Percentiles rank a stretch among this genome's conserved stretches.
These are phyloP conservation scores for Globisporangium polare DNA, from an alignment of 352 stramenopile genomes.

Conservation along the genomic window DNA sequence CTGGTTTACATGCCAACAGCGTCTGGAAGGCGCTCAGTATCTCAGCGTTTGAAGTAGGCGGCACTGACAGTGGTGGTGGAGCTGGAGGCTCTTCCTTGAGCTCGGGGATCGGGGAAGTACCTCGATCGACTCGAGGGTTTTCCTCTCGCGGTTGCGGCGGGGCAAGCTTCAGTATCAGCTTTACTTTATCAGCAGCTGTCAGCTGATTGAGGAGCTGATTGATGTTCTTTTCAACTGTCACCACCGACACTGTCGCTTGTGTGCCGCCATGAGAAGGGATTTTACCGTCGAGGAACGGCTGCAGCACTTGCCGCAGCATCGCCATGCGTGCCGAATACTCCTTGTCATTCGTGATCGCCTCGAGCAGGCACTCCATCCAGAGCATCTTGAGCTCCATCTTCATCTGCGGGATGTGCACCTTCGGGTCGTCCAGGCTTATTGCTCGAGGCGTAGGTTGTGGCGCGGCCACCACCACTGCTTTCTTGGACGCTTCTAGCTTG, in stretches of 20 bases:
- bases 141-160: conserved; percentile 2
- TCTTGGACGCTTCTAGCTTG: conserved; percentile 18
- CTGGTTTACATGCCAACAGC: conserved; percentile 31
- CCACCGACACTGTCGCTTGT: conserved; percentile 12
- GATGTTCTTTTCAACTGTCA: conserved; percentile 26
- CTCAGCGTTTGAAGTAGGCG: conserved; percentile 10
- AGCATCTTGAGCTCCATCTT: conserved; percentile 52
- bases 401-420: conserved; percentile 29
- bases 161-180: conserved; percentile 26
- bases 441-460: neutral
- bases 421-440: conserved; percentile 32
- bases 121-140: conserved; percentile 19
- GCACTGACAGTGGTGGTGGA: neutral
- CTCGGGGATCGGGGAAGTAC: conserved; percentile 33
- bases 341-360: conserved; percentile 31
- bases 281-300: conserved; percentile 46
- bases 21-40: conserved; percentile 34
- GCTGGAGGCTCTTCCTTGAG: conserved; percentile 10
- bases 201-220: conserved; percentile 24
- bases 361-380: conserved; percentile 54
- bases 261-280: conserved; percentile 1
- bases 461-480: neutral
- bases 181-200: conserved; percentile 20
- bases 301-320: conserved; percentile 44
- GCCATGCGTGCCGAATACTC: conserved; percentile 39